Conservation (phyloP, 495 filamentous ascomycete genomes). For the Aspergillus indologenus region DNA sequence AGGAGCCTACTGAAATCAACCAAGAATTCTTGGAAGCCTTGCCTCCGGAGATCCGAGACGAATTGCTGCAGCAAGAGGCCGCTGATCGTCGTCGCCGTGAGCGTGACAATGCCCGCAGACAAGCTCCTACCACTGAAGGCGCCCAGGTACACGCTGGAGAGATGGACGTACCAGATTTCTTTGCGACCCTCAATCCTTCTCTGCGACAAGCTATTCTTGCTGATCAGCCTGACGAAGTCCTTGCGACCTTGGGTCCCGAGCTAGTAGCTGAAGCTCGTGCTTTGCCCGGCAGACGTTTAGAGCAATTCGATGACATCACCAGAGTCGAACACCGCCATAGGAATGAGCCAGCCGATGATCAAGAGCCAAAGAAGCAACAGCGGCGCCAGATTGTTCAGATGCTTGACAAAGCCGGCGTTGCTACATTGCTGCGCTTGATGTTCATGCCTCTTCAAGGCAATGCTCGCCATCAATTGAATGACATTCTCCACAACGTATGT, state of each 20-base stretch:
- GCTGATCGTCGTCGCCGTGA: slow-evolving; percentile 86
- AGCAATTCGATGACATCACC: slow-evolving; percentile 56
- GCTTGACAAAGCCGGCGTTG: slow-evolving; percentile 93
- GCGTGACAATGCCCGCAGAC: slow-evolving; percentile 69
- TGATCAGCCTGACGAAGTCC: slow-evolving; percentile 85
- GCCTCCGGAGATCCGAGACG: slow-evolving; percentile 82
- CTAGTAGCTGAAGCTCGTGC: slow-evolving; percentile 83
- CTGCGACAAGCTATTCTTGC: slow-evolving; percentile 83
- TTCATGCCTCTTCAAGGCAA: slow-evolving; percentile 88
- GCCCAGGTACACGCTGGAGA: slow-evolving; percentile 63
- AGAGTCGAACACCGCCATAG: slow-evolving; percentile 45
- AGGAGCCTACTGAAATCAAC: slow-evolving; percentile 83
- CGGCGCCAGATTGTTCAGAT: slow-evolving; percentile 86
- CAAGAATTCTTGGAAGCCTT: slow-evolving; percentile 93
- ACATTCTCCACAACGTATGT: slow-evolving; percentile 82
- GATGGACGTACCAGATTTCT: slow-evolving; percentile 89
- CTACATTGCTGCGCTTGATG: slow-evolving; percentile 92
- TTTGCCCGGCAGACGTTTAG: slow-evolving; percentile 57
- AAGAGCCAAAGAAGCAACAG: slow-evolving; percentile 63
- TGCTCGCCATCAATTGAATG: slow-evolving; percentile 73
- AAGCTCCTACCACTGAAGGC: slow-evolving; percentile 51
- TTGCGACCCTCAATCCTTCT: slow-evolving; percentile 82
- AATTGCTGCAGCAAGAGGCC: slow-evolving; percentile 85
- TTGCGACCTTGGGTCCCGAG: slow-evolving; percentile 80
- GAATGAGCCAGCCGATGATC: slow-evolving; percentile 37